phyloP scores from a whole-genome alignment of 108 stramenopile species.

The Asterionellopsis glacialis region DNA sequence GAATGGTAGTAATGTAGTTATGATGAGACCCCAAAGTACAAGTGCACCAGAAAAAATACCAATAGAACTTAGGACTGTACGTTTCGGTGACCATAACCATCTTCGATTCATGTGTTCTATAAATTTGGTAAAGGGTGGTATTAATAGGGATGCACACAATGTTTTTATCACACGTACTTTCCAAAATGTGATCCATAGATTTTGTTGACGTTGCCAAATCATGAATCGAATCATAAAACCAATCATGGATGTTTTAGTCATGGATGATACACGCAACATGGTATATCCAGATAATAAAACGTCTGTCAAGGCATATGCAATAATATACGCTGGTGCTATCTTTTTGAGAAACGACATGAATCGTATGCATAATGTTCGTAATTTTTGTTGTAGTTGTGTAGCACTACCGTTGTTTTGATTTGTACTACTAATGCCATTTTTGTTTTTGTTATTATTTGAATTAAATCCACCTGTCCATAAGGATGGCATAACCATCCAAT shows the following conservation, averaged over 20 bases:
- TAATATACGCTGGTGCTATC: neutral
- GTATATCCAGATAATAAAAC: neutral
- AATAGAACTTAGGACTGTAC: neutral
- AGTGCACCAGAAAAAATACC: neutral
- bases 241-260: neutral
- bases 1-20: neutral
- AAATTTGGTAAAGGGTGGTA: neutral
- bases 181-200: neutral
- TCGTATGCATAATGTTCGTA: too few relatives aligned
- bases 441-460: neutral
- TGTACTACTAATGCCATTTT: neutral
- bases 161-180: neutral
- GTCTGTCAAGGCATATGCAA: neutral
- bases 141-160: neutral
- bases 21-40: neutral
- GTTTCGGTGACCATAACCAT: constrained; percentile 1
- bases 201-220: neutral
- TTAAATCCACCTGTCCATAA: constrained; percentile 51
- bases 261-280: neutral
- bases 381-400: neutral
- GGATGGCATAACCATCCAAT: constrained; percentile 53
- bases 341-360: neutral
- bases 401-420: neutral
- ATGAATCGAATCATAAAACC: neutral
- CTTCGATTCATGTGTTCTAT: neutral